Evolutionary conservation across 371 early-diverging fungal genomes (phyloP).

Genomic region (Mucor indicus): DNA sequence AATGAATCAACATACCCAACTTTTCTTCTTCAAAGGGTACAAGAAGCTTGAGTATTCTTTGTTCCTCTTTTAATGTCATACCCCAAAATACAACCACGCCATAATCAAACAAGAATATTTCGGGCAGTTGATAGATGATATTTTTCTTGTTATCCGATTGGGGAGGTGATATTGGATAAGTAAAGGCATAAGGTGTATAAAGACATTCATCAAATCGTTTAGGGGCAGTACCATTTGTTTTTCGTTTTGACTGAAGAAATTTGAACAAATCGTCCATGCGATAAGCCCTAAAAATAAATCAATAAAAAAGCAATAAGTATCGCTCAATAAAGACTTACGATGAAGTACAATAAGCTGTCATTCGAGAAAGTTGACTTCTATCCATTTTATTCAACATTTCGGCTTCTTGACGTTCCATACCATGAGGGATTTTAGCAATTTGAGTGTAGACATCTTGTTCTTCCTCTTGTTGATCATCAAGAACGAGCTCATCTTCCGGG

Average conservation of each 20-base stretch:
- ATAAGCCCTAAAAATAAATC: constrained; percentile 40
- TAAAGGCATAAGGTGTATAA: constrained; percentile 47
- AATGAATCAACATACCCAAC: constrained; percentile 49
- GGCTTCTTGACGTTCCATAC: constrained; percentile 42
- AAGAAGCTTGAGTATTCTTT: constrained; percentile 65
- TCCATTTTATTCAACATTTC: constrained; percentile 45
- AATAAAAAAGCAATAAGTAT: neutral
- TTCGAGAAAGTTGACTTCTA: constrained; percentile 53
- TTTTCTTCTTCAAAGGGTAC: constrained; percentile 69
- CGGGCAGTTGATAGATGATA: constrained; percentile 33
- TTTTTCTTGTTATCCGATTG: neutral
- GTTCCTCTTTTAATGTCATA: constrained; percentile 82
- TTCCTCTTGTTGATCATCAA: constrained; percentile 13
- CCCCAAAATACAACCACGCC: constrained; percentile 97
- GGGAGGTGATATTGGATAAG: constrained; percentile 39
- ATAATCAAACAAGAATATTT: constrained; percentile 88
- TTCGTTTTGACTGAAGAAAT: constrained; percentile 46
- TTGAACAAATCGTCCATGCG: constrained; percentile 59
- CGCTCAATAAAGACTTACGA: constrained; percentile 33
- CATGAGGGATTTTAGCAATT: constrained; percentile 48
- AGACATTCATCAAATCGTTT: constrained; percentile 54
- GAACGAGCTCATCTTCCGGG: constrained; percentile 71
- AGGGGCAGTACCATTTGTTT: constrained; percentile 37
- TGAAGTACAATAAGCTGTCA: constrained; percentile 91
- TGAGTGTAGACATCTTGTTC: constrained; percentile 47